phyloP scores from a whole-genome alignment of 2,329 filamentous ascomycete species.

The Hypoxylon sp. region DNA sequence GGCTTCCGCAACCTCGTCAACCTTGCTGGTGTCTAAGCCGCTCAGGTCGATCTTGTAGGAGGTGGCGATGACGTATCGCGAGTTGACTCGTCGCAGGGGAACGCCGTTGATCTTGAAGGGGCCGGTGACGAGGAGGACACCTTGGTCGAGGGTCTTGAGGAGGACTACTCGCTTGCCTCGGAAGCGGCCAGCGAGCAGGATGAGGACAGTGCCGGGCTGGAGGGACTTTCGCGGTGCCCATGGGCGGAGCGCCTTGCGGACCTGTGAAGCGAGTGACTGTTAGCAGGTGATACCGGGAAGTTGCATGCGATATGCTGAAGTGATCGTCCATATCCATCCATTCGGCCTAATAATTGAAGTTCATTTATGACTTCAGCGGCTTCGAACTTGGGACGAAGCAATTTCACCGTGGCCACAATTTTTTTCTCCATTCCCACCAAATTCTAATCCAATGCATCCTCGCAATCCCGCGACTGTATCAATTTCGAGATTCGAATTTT shows the following conservation, averaged over 20 bases:
- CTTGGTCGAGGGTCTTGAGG: slow-evolving; percentile 97
- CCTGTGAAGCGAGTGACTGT: slow-evolving; percentile 68
- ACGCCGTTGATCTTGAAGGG: slow-evolving; percentile 99
- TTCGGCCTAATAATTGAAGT: slow-evolving; percentile 10
- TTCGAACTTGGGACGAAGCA: slow-evolving; percentile 13
- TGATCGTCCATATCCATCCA: slow-evolving; percentile 18
- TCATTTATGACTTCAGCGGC: slow-evolving; percentile 15
- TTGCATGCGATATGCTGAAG: slow-evolving; percentile 10
- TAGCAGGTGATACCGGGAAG: slow-evolving; percentile 34
- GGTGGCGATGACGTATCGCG: slow-evolving; percentile 93
- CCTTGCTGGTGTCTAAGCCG: slow-evolving; percentile 91
- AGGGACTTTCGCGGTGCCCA: slow-evolving; percentile 91
- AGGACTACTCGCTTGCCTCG: slow-evolving; percentile 99
- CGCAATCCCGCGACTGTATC: not conserved
- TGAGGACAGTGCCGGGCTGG: slow-evolving; percentile 95
- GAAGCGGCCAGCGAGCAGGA: slow-evolving; percentile 99
- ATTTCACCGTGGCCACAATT: slow-evolving; percentile 15
- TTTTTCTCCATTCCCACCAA: slow-evolving; percentile 1
- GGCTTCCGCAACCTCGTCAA: slow-evolving; percentile 79
- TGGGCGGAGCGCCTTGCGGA: slow-evolving; percentile 93
- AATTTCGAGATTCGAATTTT: slow-evolving; percentile 39
- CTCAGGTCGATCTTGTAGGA: slow-evolving; percentile 87
- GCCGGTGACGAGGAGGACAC: slow-evolving; percentile 98
- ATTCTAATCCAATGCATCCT: not conserved
- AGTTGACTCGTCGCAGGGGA: slow-evolving; percentile 93